A percentile compares a stretch with the other conserved stretches of the same genome.
Evolutionary conservation across 2,329 filamentous ascomycete genomes (phyloP).

Genomic region (Cytospora schulzeri): DNA sequence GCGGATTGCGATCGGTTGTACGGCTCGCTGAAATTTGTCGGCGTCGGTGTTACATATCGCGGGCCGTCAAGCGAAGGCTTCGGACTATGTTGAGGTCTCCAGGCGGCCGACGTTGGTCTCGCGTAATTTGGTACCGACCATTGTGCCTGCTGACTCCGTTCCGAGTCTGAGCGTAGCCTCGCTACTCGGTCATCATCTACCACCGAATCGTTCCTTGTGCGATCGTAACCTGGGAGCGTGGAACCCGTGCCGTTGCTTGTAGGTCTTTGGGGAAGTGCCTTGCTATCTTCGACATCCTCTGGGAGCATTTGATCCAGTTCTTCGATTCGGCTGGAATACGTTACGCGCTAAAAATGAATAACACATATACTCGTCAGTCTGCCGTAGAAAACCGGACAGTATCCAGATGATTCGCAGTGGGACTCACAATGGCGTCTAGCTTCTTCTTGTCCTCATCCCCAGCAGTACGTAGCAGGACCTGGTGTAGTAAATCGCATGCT

Average conservation of each 20-base stretch:
- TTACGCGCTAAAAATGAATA: constrained; percentile 64
- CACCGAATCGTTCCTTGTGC: constrained; percentile 17
- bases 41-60: constrained; percentile 33
- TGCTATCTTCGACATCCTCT: constrained; percentile 59
- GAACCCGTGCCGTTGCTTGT: constrained; percentile 52
- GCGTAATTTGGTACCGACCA: constrained; percentile 33
- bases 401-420: too few species aligned
- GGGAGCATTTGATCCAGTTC: constrained; percentile 77
- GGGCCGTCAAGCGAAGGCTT: constrained; percentile 31
- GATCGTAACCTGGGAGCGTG: constrained; percentile 43
- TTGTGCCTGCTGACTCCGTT: constrained; percentile 31
- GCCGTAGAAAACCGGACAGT: too few species aligned
- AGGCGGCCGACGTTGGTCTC: constrained; percentile 31
- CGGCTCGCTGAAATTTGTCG: constrained; percentile 36
- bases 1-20: constrained; percentile 51
- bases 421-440: constrained; percentile 86
- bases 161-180: constrained; percentile 49
- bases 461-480: constrained; percentile 82
- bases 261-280: constrained; percentile 73
- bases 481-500: constrained; percentile 83
- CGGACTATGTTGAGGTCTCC: constrained; percentile 31
- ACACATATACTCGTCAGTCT: constrained; percentile 1
- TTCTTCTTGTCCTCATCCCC: constrained; percentile 88
- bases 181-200: constrained; percentile 29
- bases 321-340: constrained; percentile 86